Base-by-base conservation (phyloP, 176 grass and related monocot species). In the Thalia dealbata region DNA sequence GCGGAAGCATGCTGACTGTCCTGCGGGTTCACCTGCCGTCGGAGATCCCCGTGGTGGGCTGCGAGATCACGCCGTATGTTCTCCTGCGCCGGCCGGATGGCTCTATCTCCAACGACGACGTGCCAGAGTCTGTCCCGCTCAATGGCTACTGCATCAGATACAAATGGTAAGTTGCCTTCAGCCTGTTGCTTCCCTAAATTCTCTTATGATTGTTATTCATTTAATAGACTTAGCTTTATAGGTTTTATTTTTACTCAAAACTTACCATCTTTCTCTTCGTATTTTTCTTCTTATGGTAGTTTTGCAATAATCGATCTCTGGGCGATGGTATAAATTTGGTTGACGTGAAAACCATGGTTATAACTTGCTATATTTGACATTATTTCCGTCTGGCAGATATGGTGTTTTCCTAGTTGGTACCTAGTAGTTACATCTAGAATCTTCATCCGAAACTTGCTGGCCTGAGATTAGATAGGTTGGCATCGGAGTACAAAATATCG, bases 21-120 rank as follows among this genome's bases (percentile, higher is more conserved):
- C 67, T 79, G 54, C 66, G 77, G 54, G 77, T 79, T 22, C 77
- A 79, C 60, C 67, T 79, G 5, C 77, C 77, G 35, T 79, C 77
- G 67, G 77, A 79, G 67, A 79, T 79, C 32, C 77, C 77, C 22
- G 77, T 79, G 10, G 77, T 79, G 18, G 77, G 77, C 7, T 79
- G 77, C 55, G 77, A 79, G 77, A 71, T 79, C 77, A 79, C 77
- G 54, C 77, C 77, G 0, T 79, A 79, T 19, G 77, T 79, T 22
- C 77, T 79, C 41, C 46, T 79, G 52, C 68, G 67, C 29, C 67
- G 77, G 19, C 77, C 77, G 22, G 77, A 79, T 42, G 67, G 67
- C 11, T 61, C 67, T 41, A 60, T 79, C 67, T 71, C 77, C n/a
- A 79, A 45, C 38, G 77, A 79, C 14, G 77, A 79, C 41, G 66